Base-by-base conservation (phyloP, 495 filamentous ascomycete genomes). In the Hypoxylon lienhwacheense region DNA sequence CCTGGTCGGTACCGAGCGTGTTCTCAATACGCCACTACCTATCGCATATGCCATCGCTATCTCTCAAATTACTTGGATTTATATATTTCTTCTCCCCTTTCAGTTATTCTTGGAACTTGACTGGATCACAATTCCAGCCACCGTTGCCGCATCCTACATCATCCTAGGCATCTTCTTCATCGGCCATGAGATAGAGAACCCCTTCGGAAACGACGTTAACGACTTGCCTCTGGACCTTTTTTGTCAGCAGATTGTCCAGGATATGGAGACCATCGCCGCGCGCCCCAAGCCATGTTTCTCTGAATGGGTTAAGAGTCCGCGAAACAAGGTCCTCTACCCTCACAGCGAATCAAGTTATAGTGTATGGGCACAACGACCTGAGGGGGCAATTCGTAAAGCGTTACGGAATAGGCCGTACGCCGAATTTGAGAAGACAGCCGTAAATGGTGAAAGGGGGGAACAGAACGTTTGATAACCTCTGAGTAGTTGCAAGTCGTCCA, bases 111-210 rank as follows among this genome's bases (percentile, higher is more conserved):
- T 66, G 1, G 56, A 68, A 2, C 76, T 92, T 0, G 63, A 66
- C 2, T 95, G 85, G 85, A 77, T 90, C 35, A 87, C 89, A n/a
- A 92, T 96, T 52, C 90, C 90, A 1, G 90, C 83, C 12, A 88
- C 89, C 10, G 76, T 95, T 16, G 81, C 80, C 53, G 81, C 81
- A 32, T 87, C 89, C 4, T 95, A 96, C 66, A 93, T 95, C 54
- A 92, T 96, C 65, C 80, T 96, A 52, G 90, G 87, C n/a, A 83
- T 96, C 49, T 84, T 88, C 31, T 83, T 88, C 63, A 90, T 91
- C 59, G 88, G 90, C 16, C 82, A 84, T 58, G 88, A 95, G 70
- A 86, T 96, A 58, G 90, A 96, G 67, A 90, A 95, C 66, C 90
- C 89, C 5, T 95, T 96, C 69, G 89, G 90, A 19, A 73, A 83